These are phyloP conservation scores for Yamadazyma mexicana DNA, from an alignment of 1,139 yeast genomes.

Conservation along the genomic window DNA sequence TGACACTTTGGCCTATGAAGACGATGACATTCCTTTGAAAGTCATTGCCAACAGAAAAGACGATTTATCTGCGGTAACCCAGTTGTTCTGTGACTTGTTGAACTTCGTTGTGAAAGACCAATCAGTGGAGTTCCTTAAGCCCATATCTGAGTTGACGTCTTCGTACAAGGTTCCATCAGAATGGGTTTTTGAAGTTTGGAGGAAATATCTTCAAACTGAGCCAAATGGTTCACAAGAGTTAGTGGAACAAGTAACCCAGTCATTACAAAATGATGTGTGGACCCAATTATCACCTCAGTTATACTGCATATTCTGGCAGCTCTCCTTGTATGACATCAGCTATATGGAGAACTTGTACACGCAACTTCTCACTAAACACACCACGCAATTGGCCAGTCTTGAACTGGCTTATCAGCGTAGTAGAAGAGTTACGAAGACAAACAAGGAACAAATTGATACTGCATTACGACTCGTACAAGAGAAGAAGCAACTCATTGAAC, in stretches of 20 bases:
- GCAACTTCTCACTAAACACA: slow-evolving; percentile 36
- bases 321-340: slow-evolving; percentile 72
- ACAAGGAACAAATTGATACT: slow-evolving; percentile 23
- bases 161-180: slow-evolving; percentile 55
- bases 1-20: slow-evolving; percentile 40
- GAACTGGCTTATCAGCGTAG: slow-evolving; percentile 33
- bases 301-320: slow-evolving; percentile 70
- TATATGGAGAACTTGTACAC: slow-evolving; percentile 55
- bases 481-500: slow-evolving; percentile 24
- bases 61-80: slow-evolving; percentile 64
- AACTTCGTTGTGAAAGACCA: slow-evolving; percentile 47
- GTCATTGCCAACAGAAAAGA: slow-evolving; percentile 72
- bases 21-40: slow-evolving; percentile 59
- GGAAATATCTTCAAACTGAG: slow-evolving; percentile 40
- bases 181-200: slow-evolving; percentile 83
- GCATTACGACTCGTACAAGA: slow-evolving; percentile 28
- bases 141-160: slow-evolving; percentile 46
- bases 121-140: slow-evolving; percentile 40
- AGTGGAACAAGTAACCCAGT: background rate
- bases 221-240: background rate
- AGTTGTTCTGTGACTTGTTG: slow-evolving; percentile 61
- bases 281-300: slow-evolving; percentile 41
- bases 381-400: slow-evolving; percentile 15
- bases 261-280: slow-evolving; percentile 21
- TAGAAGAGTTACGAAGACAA: slow-evolving; percentile 30